A percentile compares a stretch with the other conserved stretches of the same genome.
Evolutionary conservation across 257 asterid genomes (phyloP).

Genomic region (Knoxia roxburghii): DNA sequence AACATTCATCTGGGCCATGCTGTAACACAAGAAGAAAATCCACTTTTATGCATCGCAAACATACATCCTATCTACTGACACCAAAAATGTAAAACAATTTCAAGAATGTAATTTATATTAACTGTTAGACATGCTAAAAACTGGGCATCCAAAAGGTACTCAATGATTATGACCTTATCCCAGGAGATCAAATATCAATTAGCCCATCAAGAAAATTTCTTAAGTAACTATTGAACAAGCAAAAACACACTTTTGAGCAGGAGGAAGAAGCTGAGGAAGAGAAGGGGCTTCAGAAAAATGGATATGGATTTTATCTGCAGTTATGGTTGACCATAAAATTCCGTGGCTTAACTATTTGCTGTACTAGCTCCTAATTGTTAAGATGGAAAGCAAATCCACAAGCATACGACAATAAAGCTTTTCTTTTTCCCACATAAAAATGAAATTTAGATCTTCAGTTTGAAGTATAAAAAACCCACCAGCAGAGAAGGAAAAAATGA

Average conservation of each 20-base stretch:
- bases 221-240: constrained; percentile 25
- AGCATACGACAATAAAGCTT: not conserved
- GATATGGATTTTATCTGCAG: no score
- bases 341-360: not conserved
- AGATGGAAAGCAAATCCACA: not conserved
- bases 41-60: not conserved
- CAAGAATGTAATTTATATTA: not conserved
- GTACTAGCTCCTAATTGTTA: not conserved
- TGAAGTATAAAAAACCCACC: not conserved
- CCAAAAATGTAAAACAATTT: not conserved
- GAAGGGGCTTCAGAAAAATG: no score
- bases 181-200: constrained; percentile 34
- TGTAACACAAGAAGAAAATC: constrained; percentile 28
- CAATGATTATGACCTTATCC: constrained; percentile 40
- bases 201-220: constrained; percentile 31
- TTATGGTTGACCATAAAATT: not conserved
- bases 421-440: not conserved
- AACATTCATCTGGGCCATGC: constrained; percentile 79
- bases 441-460: not conserved
- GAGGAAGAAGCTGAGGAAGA: constrained; percentile 14
- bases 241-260: constrained; percentile 21
- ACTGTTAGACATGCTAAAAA: not conserved
- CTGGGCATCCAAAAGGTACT: constrained; percentile 33
- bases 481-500: not conserved
- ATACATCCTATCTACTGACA: not conserved